Conservation (phyloP, 2,329 filamentous ascomycete genomes). For the Botryosphaeria dothidea region DNA sequence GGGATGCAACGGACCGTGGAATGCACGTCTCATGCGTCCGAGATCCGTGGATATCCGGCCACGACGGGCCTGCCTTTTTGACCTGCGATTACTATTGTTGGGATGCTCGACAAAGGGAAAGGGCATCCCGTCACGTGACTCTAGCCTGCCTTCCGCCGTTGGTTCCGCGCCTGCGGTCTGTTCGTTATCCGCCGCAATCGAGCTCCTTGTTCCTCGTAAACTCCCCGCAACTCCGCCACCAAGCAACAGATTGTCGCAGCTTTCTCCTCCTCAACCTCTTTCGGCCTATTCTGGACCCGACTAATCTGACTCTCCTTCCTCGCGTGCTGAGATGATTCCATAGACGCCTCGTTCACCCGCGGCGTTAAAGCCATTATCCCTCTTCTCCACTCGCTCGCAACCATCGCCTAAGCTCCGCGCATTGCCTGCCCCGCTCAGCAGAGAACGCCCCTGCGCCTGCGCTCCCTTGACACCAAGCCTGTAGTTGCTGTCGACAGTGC, state of each 20-base stretch:
- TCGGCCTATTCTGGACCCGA: background rate
- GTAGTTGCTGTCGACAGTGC: background rate
- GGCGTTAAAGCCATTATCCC: constrained; percentile 4
- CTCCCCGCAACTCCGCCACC: constrained; percentile 3
- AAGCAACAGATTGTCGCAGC: background rate
- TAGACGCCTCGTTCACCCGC: background rate
- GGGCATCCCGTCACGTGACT: no score
- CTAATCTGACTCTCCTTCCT: background rate
- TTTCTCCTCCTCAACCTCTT: background rate
- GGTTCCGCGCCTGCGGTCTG: background rate
- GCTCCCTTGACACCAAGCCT: no score
- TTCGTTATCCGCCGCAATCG: background rate
- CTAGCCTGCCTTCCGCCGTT: no score
- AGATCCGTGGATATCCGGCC: background rate
- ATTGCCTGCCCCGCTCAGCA: background rate
- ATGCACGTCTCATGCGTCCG: no score
- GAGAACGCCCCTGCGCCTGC: background rate
- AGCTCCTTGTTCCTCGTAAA: background rate
- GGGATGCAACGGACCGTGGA: background rate
- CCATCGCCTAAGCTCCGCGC: background rate
- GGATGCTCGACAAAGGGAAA: no score
- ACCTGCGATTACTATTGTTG: no score
- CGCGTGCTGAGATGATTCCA: constrained; percentile 16
- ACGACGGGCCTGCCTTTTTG: no score
- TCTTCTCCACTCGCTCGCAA: background rate